Percentiles rank a stretch among this genome's conserved stretches.
Evolutionary conservation across 768 basidiomycete genomes (phyloP).

Genomic region (Sarcodon sp.): DNA sequence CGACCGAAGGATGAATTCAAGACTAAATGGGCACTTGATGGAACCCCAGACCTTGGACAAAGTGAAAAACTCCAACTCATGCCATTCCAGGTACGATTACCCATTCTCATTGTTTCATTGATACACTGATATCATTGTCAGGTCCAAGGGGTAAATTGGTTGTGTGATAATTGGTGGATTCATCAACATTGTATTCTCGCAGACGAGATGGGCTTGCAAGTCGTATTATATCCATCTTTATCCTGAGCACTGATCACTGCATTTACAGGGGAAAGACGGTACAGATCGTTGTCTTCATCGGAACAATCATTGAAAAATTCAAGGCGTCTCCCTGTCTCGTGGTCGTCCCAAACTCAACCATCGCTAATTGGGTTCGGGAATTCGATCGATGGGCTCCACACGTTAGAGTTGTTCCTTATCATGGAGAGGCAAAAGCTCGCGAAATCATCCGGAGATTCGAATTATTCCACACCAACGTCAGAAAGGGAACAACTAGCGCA

Average conservation of each 20-base stretch:
- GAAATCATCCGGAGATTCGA: constrained; percentile 78
- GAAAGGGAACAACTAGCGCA: constrained; percentile 31
- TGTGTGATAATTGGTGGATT: constrained; percentile 82
- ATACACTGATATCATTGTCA: constrained; percentile 14
- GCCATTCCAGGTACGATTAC: constrained; percentile 64
- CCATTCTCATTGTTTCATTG: background rate
- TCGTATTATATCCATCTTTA: background rate
- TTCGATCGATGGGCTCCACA: constrained; percentile 78
- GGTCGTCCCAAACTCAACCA: constrained; percentile 93
- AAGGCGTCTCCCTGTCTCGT: constrained; percentile 71
- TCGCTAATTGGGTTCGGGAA: constrained; percentile 92
- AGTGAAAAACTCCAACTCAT: constrained; percentile 52
- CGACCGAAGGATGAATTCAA: constrained; percentile 47
- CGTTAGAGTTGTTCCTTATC: constrained; percentile 72
- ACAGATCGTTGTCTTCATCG: constrained; percentile 80
- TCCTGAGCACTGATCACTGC: background rate
- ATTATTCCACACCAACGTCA: constrained; percentile 39
- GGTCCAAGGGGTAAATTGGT: constrained; percentile 78
- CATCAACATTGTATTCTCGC: constrained; percentile 81
- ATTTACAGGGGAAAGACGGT: constrained; percentile 72
- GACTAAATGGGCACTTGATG: constrained; percentile 28
- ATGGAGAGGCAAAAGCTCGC: constrained; percentile 68
- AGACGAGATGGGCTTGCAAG: constrained; percentile 94
- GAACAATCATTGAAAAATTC: constrained; percentile 40
- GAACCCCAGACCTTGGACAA: constrained; percentile 63